Percentiles rank a stretch among this genome's conserved stretches.
Conservation (phyloP, 1,284 basidiomycete genomes). For the Malassezia caprae region DNA sequence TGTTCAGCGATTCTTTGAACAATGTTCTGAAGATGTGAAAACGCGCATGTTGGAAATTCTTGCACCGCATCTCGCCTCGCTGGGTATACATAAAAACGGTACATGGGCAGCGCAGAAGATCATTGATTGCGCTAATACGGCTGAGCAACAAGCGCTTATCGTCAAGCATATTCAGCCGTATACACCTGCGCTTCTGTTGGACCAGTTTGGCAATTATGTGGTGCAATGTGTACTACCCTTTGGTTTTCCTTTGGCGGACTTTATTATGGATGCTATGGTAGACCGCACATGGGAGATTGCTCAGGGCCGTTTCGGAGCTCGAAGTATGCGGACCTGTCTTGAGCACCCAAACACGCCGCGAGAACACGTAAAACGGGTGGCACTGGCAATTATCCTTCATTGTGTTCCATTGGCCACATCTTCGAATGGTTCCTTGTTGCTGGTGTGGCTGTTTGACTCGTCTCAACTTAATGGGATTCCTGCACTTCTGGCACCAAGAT, state of each 20-base stretch:
- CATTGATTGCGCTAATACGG: conserved; percentile 73
- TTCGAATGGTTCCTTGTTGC: conserved; percentile 83
- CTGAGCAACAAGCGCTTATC: conserved; percentile 76
- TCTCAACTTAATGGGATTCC: conserved; percentile 86
- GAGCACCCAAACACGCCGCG: conserved; percentile 66
- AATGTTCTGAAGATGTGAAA: conserved; percentile 65
- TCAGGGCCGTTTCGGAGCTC: conserved; percentile 89
- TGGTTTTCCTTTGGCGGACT: conserved; percentile 75
- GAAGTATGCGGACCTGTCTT: conserved; percentile 92
- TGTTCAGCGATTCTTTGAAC: conserved; percentile 93
- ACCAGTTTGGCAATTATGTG: conserved; percentile 97
- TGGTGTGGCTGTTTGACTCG: conserved; percentile 94
- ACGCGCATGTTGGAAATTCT: conserved; percentile 86
- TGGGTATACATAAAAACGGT: conserved; percentile 98
- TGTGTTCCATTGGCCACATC: conserved; percentile 95
- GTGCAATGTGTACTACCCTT: conserved; percentile 90
- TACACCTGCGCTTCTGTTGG: conserved; percentile 81
- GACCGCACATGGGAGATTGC: conserved; percentile 97
- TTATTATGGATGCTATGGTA: conserved; percentile 94
- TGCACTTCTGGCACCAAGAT: conserved; percentile 79
- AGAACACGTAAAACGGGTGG: conserved; percentile 65
- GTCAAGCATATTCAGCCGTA: conserved; percentile 79
- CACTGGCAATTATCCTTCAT: conserved; percentile 86
- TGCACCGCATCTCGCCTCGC: conserved; percentile 85
- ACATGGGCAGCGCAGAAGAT: conserved; percentile 97